Conservation (phyloP, 2,329 filamentous ascomycete species). For the Pyricularia pennisetigena region DNA sequence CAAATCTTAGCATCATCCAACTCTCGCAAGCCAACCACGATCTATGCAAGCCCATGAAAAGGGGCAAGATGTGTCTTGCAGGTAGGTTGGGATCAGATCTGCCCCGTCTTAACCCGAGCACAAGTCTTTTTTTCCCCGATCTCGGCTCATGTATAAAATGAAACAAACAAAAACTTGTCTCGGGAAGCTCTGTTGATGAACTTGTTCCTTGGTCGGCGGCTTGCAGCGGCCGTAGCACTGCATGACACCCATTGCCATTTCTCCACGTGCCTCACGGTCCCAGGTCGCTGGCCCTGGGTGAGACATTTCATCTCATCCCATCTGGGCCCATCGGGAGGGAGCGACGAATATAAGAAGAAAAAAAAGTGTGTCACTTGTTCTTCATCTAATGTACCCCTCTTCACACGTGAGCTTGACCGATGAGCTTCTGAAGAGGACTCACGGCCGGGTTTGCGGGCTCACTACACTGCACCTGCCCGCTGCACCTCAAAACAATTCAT, state of each 20-base stretch:
- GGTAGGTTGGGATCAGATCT: neutral
- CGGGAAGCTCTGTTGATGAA: neutral
- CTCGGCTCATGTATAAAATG: neutral
- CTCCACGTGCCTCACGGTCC: neutral
- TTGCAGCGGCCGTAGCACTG: neutral
- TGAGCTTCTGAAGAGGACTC: neutral
- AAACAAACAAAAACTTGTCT: neutral
- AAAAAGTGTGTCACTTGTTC: too few species aligned
- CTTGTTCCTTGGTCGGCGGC: neutral
- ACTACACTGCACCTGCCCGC: neutral
- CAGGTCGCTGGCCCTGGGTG: neutral
- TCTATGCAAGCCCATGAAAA: too few species aligned
- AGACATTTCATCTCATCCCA: neutral
- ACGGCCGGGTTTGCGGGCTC: neutral
- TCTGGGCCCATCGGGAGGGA: neutral
- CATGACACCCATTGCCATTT: neutral
- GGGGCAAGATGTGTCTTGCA: too few species aligned
- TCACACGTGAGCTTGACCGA: too few species aligned
- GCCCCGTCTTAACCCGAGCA: neutral
- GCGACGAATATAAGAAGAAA: too few species aligned
- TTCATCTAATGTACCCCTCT: too few species aligned
- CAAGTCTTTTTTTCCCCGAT: neutral
- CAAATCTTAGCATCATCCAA: neutral
- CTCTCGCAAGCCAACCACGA: too few species aligned
- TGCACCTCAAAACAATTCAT: too few species aligned